These are phyloP conservation scores for Tulasnella sp. DNA, from an alignment of 768 basidiomycete species.

Conservation along the genomic window DNA sequence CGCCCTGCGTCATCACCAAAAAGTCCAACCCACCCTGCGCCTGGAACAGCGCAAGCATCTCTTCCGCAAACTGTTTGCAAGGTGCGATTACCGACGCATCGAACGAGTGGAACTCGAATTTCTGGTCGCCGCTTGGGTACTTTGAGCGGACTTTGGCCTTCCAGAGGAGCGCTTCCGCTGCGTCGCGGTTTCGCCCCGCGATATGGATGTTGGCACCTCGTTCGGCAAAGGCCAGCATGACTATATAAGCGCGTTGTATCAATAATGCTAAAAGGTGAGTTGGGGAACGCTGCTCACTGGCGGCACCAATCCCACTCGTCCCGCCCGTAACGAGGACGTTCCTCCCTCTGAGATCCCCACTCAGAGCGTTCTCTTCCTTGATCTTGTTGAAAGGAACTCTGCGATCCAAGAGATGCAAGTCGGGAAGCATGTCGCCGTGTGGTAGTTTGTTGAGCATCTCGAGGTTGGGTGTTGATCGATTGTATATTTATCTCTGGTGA, in stretches of 20 bases:
- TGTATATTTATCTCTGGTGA: too few relatives aligned
- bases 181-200: slow-evolving; percentile 13
- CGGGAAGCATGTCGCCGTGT: background rate
- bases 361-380: background rate
- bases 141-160: background rate
- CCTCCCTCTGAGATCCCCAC: slow-evolving; percentile 1
- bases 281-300: background rate
- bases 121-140: background rate
- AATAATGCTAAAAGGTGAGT: background rate
- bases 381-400: background rate
- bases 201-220: slow-evolving; percentile 11
- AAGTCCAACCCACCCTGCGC: slow-evolving; percentile 7
- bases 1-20: slow-evolving; percentile 12
- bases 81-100: slow-evolving; percentile 2
- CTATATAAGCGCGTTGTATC: background rate
- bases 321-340: slow-evolving; percentile 11
- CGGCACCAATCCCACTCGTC: slow-evolving; percentile 11
- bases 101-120: slow-evolving; percentile 2
- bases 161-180: background rate
- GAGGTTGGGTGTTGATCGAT: too few relatives aligned
- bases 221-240: slow-evolving; percentile 6
- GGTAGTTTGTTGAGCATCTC: too few relatives aligned
- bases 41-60: slow-evolving; percentile 1
- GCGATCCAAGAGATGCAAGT: background rate
- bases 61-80: slow-evolving; percentile 1